These are phyloP conservation scores for Starmerella khaoyaiensis DNA, from an alignment of 805 yeast species.

Conservation along the genomic window DNA sequence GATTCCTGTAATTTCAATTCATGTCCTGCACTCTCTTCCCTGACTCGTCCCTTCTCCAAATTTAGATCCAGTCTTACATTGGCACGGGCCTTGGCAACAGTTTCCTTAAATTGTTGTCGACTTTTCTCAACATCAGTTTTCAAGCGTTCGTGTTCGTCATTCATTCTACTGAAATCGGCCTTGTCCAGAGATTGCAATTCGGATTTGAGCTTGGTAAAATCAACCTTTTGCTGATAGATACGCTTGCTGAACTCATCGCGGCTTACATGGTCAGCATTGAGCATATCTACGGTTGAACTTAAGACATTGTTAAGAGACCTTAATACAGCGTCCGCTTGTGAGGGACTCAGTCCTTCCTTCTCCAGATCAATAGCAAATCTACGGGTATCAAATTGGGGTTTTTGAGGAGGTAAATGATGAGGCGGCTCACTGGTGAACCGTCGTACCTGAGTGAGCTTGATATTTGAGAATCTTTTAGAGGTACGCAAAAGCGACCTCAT, in stretches of 20 bases:
- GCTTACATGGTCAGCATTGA: slow-evolving; percentile 67
- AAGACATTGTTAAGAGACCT: slow-evolving; percentile 59
- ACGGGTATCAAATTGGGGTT: slow-evolving; percentile 59
- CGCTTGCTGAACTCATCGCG: slow-evolving; percentile 71
- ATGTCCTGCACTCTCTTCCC: slow-evolving; percentile 87
- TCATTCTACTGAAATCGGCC: slow-evolving; percentile 66
- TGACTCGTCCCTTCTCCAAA: slow-evolving; percentile 85
- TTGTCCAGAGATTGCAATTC: slow-evolving; percentile 81
- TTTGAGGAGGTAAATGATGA: slow-evolving; percentile 23
- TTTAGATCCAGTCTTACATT: slow-evolving; percentile 83
- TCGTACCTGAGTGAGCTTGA: too few relatives aligned
- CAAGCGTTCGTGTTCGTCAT: slow-evolving; percentile 77
- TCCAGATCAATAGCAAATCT: slow-evolving; percentile 54
- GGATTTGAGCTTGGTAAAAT: slow-evolving; percentile 86
- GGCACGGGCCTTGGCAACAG: slow-evolving; percentile 78
- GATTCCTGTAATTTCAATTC: slow-evolving; percentile 91
- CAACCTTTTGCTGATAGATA: slow-evolving; percentile 92
- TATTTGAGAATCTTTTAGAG: too few relatives aligned
- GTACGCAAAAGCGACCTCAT: too few relatives aligned
- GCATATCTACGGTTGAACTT: slow-evolving; percentile 63
- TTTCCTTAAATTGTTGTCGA: slow-evolving; percentile 75
- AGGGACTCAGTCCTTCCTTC: slow-evolving; percentile 54
- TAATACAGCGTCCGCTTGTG: slow-evolving; percentile 73
- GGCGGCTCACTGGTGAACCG: slow-evolving; percentile 51
- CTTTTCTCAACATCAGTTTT: slow-evolving; percentile 75